Base-by-base conservation (phyloP, 2,329 filamentous ascomycete genomes). In the Epichloe festucae region DNA sequence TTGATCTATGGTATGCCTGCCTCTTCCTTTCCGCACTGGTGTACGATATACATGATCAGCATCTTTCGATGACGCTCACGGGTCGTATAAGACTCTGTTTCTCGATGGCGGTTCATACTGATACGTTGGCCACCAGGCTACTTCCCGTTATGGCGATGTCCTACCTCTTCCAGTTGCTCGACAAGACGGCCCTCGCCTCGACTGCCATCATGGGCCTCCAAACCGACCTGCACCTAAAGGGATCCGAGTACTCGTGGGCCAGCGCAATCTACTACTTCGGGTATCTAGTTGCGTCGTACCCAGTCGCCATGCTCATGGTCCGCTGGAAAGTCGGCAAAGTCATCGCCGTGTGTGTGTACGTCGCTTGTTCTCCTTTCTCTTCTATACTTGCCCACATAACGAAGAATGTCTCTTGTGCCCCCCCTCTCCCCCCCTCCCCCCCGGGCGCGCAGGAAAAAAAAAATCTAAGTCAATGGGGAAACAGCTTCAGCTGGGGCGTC, bases 101-200 rank as follows among this genome's bases (percentile, higher is more conserved):
- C 27, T 31, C 8, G 27, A 31, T 31, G 27, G 27, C 8, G 8
- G 8, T 31, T 31, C 3, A 31, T 31, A 31, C 27, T 31, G 8
- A 31, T 31, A 31, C 27, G 27, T 31, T 31, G 8, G 27, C 27
- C 27, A 31, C 27, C 35, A 73, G 72, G 64, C 56, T 79, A 34
- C 72, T 82, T 63, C 80, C 72, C 4, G 53, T 73, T 53, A 71
- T 75, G 68, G 77, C 65, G 51, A 70, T 56, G 58, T 76, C 70
- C 1, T 82, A 82, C 58, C 72, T 76, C n/a, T 65, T 82, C 5
- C 79, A 82, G 54, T 82, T 76, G 55, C 67, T 79, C 2, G 80
- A 84, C 64, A 82, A 84, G 61, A 76, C 75, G 0, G 73, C 73
- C 0, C 63, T 81, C 1, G 70, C 66, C n/a, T 76, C 75, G 59